phyloP scores from a whole-genome alignment of 176 grass and related monocot genomes.

The barley (Hordeum vulgare) region MorexV3_pseudomolecules_assembly NC_058520.1:581561938-581562437 shows the following conservation, averaged over 20 bases:
- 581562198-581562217: neutral
- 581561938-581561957: neutral
- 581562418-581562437: conserved; percentile 49
- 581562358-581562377: conserved; percentile 48
- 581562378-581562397: neutral
- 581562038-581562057: neutral
- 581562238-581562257: neutral
- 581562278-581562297: conserved; percentile 47
- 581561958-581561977: neutral
- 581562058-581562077: neutral
- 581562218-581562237: neutral
- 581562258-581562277: conserved; percentile 21
- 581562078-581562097: neutral
- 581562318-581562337: conserved; percentile 86
- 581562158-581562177: neutral
- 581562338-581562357: conserved; percentile 92
- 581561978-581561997: neutral
- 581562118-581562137: neutral
- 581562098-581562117: neutral
- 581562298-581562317: conserved; percentile 48
- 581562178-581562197: neutral
- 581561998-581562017: neutral
- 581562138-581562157: neutral
- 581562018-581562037: neutral
- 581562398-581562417: conserved; percentile 55